Conservation (phyloP, 2,329 filamentous ascomycete genomes). For the Fusarium oligoseptatum region DNA sequence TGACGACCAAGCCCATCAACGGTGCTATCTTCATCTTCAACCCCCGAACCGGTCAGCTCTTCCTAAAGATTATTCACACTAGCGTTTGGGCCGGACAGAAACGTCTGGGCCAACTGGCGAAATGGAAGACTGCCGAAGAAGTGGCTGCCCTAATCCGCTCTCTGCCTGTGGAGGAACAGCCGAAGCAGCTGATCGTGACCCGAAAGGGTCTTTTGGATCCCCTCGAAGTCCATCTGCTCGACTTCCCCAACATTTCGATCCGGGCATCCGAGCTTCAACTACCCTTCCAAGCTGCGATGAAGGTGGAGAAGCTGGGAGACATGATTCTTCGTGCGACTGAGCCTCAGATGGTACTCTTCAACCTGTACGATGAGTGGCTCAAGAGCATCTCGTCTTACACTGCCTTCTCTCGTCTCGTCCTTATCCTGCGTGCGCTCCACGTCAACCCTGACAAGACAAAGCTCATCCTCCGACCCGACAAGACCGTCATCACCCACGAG, state of each 20-base stretch:
- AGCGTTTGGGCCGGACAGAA: conserved; percentile 99
- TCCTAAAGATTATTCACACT: conserved; percentile 99
- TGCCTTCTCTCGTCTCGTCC: conserved; percentile 92
- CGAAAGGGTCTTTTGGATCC: conserved; percentile 97
- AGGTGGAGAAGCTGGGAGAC: conserved; percentile 98
- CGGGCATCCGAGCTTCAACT: conserved; percentile 96
- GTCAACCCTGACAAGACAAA: conserved; percentile 99
- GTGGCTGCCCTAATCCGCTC: conserved; percentile 97
- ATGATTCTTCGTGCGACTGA: conserved; percentile 98
- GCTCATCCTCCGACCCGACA: conserved; percentile 92
- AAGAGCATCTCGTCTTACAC: conserved; percentile 99
- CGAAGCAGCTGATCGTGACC: conserved; percentile 98
- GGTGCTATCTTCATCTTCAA: conserved; percentile 99
- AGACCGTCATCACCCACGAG: conserved; percentile 97
- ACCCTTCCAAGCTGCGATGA: conserved; percentile 99
- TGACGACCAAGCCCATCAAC: conserved; percentile 99
- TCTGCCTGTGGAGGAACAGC: conserved; percentile 95
- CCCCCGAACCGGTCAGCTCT: conserved; percentile 95
- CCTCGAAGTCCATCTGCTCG: conserved; percentile 94
- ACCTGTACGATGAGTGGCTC: conserved; percentile 98
- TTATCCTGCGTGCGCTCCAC: conserved; percentile 94
- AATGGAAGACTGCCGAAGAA: conserved; percentile 99
- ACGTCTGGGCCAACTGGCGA: conserved; percentile 96
- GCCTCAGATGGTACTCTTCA: conserved; percentile 99
- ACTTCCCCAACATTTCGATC: conserved; percentile 99